Conservation (phyloP, 768 basidiomycete genomes). For the Mycena latifolia region DNA sequence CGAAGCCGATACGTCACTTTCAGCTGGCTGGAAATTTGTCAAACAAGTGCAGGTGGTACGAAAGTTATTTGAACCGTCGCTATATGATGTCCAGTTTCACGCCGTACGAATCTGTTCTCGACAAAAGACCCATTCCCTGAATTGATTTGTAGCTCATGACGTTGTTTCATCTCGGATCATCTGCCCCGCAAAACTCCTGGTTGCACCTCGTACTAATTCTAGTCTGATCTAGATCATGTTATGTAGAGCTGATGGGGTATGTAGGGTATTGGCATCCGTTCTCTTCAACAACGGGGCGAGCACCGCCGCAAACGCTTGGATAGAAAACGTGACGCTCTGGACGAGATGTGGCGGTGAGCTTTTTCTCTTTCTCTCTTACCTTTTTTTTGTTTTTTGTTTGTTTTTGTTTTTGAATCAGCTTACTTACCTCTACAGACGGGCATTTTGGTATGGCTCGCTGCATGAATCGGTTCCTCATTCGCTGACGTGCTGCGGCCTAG, state of each 20-base stretch:
- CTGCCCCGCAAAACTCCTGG: slow-evolving; percentile 59
- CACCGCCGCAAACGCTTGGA: slow-evolving; percentile 54
- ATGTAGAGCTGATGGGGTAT: background rate
- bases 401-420: no score
- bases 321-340: slow-evolving; percentile 45
- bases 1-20: slow-evolving; percentile 41
- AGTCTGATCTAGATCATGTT: background rate
- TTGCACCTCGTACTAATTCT: slow-evolving; percentile 23
- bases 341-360: slow-evolving; percentile 67
- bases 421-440: no score
- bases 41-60: slow-evolving; percentile 59
- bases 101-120: slow-evolving; percentile 42
- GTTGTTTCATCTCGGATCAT: slow-evolving; percentile 52
- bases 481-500: slow-evolving; percentile 31
- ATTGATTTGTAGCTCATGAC: slow-evolving; percentile 45
- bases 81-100: slow-evolving; percentile 59
- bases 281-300: slow-evolving; percentile 65
- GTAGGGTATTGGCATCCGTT: slow-evolving; percentile 58
- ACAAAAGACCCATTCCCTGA: background rate
- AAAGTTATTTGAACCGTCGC: slow-evolving; percentile 53
- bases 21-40: slow-evolving; percentile 65
- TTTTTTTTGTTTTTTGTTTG: no score
- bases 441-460: slow-evolving; percentile 48
- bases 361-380: no score
- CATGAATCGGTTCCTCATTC: background rate